phyloP scores from a whole-genome alignment of 2,329 filamentous ascomycete species.

The Arachnomyces sp. region DNA sequence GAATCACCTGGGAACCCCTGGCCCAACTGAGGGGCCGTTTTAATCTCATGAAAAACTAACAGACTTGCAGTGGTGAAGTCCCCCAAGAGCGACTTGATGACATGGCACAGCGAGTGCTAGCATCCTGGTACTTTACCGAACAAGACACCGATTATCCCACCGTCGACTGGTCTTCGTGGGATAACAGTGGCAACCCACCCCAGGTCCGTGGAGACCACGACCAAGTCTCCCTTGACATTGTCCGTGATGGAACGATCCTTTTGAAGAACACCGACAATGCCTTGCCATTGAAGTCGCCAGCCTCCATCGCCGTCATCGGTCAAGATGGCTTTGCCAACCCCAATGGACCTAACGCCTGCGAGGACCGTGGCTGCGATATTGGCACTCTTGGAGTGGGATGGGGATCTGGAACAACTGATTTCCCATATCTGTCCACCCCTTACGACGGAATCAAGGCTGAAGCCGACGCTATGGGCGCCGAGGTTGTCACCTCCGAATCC shows the following conservation, averaged over 20 bases:
- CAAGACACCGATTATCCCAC: conserved; percentile 39
- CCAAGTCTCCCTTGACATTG: conserved; percentile 32
- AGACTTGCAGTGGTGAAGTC: conserved; percentile 35
- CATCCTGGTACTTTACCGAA: conserved; percentile 41
- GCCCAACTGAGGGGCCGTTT: no score
- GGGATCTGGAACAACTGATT: conserved; percentile 65
- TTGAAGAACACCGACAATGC: conserved; percentile 38
- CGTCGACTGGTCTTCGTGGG: conserved; percentile 40
- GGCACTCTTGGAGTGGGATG: conserved; percentile 64
- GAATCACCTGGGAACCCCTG: no score
- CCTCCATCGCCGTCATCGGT: conserved; percentile 43
- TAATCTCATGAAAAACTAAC: no score
- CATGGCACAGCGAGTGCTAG: conserved; percentile 31
- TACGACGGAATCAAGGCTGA: conserved; percentile 34
- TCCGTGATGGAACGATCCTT: conserved; percentile 41
- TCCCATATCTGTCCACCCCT: conserved; percentile 47
- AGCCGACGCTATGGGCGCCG: conserved; percentile 30
- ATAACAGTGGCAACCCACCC: conserved; percentile 40
- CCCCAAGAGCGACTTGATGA: conserved; percentile 12
- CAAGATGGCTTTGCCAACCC: conserved; percentile 40
- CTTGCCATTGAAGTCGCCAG: conserved; percentile 39
- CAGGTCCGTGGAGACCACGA: conserved; percentile 35
- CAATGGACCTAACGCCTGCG: conserved; percentile 45
- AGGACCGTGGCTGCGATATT: conserved; percentile 57
- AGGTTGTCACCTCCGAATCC: conserved; percentile 34